phyloP scores from a whole-genome alignment of 2,329 filamentous ascomycete species.

The Aspergillus felis region DNA sequence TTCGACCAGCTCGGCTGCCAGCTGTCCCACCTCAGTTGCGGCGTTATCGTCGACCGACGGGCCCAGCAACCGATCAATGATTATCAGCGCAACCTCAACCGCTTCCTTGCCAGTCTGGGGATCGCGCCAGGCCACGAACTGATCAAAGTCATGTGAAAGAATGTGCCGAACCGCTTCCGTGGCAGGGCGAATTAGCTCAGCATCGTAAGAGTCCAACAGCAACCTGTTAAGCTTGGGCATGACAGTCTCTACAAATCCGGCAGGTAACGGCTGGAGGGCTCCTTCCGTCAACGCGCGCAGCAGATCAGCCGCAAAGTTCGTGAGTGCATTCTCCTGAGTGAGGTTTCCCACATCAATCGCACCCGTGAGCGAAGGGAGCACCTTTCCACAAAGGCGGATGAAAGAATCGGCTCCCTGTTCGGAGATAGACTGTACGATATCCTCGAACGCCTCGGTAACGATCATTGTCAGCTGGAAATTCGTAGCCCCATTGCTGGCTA shows the following conservation, averaged over 20 bases:
- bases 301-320: constrained; percentile 82
- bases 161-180: constrained; percentile 86
- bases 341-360: constrained; percentile 85
- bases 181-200: constrained; percentile 80
- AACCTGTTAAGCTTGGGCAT: constrained; percentile 84
- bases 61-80: constrained; percentile 85
- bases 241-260: constrained; percentile 77
- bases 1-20: constrained; percentile 92
- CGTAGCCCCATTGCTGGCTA: constrained; percentile 80
- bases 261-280: constrained; percentile 77
- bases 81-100: constrained; percentile 81
- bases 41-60: constrained; percentile 85
- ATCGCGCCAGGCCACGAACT: constrained; percentile 84
- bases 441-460: constrained; percentile 87
- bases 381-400: constrained; percentile 74
- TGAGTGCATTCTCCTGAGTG: constrained; percentile 73
- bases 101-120: constrained; percentile 71
- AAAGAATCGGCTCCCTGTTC: constrained; percentile 65
- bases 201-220: constrained; percentile 78
- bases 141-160: constrained; percentile 81
- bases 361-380: constrained; percentile 79
- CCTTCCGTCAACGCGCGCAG: constrained; percentile 76
- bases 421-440: constrained; percentile 68
- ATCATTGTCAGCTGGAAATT: constrained; percentile 90
- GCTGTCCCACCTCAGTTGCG: constrained; percentile 89